Evolutionary conservation across 2,329 filamentous ascomycete genomes (phyloP).

Genomic region (Rasamsonia emersonii): DNA sequence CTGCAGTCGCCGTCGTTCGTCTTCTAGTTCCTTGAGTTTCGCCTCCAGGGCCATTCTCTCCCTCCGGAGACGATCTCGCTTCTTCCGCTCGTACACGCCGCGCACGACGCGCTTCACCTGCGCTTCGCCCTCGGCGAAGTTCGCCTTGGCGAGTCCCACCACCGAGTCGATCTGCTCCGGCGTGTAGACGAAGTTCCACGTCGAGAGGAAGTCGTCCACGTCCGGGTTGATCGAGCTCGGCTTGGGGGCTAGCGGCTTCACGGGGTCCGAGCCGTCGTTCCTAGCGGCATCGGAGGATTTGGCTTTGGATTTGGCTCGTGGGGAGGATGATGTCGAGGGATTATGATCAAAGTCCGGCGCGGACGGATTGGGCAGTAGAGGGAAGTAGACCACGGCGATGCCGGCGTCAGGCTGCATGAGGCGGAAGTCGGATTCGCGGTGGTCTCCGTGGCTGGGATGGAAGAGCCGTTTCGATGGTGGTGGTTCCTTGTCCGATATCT

Average conservation of each 20-base stretch:
- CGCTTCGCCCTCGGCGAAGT: conserved; percentile 74
- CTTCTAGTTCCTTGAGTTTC: conserved; percentile 10
- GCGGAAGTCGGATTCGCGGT: conserved; percentile 56
- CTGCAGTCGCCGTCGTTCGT: conserved; percentile 9
- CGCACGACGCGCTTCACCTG: conserved; percentile 69
- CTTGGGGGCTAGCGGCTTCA: conserved; percentile 32
- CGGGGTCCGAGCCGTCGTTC: conserved; percentile 12
- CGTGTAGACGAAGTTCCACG: conserved; percentile 97
- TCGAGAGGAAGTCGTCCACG: conserved; percentile 76
- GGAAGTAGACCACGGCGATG: conserved; percentile 83
- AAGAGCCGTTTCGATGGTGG: conserved; percentile 44
- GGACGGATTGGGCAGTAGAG: conserved; percentile 67
- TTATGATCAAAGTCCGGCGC: conserved; percentile 27
- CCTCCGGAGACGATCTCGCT: conserved; percentile 40
- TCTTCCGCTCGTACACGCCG: conserved; percentile 91
- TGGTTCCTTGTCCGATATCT: conserved; percentile 46
- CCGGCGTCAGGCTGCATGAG: conserved; percentile 71
- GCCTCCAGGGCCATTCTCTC: conserved; percentile 16
- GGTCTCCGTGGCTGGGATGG: conserved; percentile 42
- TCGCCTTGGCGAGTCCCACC: conserved; percentile 71
- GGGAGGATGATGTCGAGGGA: no score
- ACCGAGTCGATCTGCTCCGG: conserved; percentile 82
- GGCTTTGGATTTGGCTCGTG: conserved; percentile 18
- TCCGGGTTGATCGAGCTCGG: conserved; percentile 69
- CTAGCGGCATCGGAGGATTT: conserved; percentile 13